Conservation (phyloP, 2,329 filamentous ascomycete species). For the Ceratocystis cacaofunesta region DNA sequence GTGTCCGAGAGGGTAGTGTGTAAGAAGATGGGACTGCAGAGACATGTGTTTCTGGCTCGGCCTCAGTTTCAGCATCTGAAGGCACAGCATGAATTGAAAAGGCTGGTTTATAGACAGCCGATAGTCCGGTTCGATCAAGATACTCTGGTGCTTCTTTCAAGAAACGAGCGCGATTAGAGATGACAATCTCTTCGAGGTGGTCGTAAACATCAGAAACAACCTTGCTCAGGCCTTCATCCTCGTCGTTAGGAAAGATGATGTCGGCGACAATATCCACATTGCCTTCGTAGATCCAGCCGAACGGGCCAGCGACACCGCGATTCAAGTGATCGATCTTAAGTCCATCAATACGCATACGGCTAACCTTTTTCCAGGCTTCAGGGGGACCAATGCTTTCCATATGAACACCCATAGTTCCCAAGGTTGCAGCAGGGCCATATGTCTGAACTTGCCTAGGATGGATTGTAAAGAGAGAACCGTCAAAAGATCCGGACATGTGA, state of each 20-base stretch:
- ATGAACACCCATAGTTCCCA: conserved; percentile 15
- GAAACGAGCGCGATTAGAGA: conserved; percentile 42
- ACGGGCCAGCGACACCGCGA: conserved; percentile 78
- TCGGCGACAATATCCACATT: conserved; percentile 95
- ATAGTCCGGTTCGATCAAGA: conserved; percentile 16
- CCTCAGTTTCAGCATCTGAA: not conserved
- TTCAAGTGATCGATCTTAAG: conserved; percentile 94
- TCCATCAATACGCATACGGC: conserved; percentile 77
- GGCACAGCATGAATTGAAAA: conserved; percentile 12
- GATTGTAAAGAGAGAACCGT: conserved; percentile 92
- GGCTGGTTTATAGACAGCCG: conserved; percentile 15
- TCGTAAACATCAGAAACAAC: conserved; percentile 97
- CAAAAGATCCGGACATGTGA: conserved; percentile 89
- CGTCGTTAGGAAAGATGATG: conserved; percentile 81
- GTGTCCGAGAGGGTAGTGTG: conserved; percentile 11
- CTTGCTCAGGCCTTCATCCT: conserved; percentile 77
- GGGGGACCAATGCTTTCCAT: conserved; percentile 41
- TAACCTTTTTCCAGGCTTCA: conserved; percentile 88
- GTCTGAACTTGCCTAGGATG: conserved; percentile 77
- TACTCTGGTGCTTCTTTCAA: conserved; percentile 15
- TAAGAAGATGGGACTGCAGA: conserved; percentile 13
- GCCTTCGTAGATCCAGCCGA: conserved; percentile 95
- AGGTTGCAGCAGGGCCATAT: conserved; percentile 11
- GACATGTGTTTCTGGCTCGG: conserved; percentile 9
- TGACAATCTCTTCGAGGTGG: conserved; percentile 82